Evolutionary conservation across 306 rosid genomes (phyloP), one percentile per base, ranked within the genome.

Genomic region (Corylus avellana): DNA sequence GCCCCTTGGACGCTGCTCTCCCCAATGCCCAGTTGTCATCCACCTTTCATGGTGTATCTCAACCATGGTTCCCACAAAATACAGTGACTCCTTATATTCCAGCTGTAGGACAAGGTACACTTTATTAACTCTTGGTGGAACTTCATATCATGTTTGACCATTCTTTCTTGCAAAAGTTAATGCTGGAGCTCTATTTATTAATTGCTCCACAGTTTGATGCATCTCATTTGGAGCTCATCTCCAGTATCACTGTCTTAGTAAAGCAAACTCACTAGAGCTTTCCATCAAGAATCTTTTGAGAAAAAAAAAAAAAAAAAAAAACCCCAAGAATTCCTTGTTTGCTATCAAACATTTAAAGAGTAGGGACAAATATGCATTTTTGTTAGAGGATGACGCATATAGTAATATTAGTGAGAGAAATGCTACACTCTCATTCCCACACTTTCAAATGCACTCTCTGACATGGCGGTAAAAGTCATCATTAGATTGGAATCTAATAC

Each of bases 51-150:
- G 87, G 82, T 84, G 79, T 84, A 50, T 78, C 90, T 79, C 91
- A 89, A 77, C 84, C 97, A 66, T 94, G 98, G 97, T 88, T 90
- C 69, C 87, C 96, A 7, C 90, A 87, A 82, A 90, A 84, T 79
- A 63, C 89, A 51, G 81, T 32, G 73, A 20, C 84, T 32, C 86
- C 98, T 5, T 90, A 81, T 83, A 76, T 87, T 75, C 86, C 94
- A 25, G 75, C 89, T 64, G 77, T 89, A 37, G 98, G 91, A 76
- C 91, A 89, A 84, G 97, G 98, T 94, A 80, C 17, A 69, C 48
- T 58, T 86, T 20, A 48, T 29, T 74, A 75, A 75, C 50, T 51
- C 76, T 59, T 49, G 54, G 59, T 44, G 27, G 75, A 83, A 42
- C 50, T 73, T 71, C 18, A 56, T 78, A 20, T 78, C 39, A 63